phyloP scores from a whole-genome alignment of 2,329 filamentous ascomycete species.

The Calonectria crousiana region DNA sequence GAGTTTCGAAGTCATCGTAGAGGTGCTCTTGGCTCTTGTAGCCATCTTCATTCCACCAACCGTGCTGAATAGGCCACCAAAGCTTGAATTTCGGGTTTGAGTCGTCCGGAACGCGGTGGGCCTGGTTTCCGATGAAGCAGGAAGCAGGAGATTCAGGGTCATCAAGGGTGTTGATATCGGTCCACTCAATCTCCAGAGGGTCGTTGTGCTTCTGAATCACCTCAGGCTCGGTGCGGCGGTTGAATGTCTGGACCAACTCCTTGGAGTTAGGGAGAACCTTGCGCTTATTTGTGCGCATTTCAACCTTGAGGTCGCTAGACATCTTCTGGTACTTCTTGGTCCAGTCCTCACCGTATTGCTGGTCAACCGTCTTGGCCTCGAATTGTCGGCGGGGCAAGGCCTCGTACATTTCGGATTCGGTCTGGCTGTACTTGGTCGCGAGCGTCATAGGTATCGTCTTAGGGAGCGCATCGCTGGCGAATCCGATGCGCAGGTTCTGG shows the following conservation, averaged over 20 bases:
- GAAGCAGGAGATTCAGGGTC: conserved; percentile 71
- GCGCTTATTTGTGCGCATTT: conserved; percentile 94
- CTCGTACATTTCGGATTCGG: conserved; percentile 86
- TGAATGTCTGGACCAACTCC: conserved; percentile 95
- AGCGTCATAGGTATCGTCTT: conserved; percentile 96
- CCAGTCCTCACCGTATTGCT: conserved; percentile 89
- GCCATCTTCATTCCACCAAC: conserved; percentile 91
- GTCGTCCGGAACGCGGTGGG: conserved; percentile 87
- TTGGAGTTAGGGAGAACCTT: conserved; percentile 98
- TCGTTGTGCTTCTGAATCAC: conserved; percentile 96
- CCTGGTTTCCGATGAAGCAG: conserved; percentile 85
- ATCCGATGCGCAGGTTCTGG: conserved; percentile 92
- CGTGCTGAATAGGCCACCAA: conserved; percentile 90
- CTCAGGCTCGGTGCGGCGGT: conserved; percentile 85
- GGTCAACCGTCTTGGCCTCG: conserved; percentile 74
- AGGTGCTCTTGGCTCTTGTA: conserved; percentile 85
- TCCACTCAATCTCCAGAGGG: conserved; percentile 94
- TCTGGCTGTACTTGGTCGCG: conserved; percentile 81
- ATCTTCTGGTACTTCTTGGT: conserved; percentile 81
- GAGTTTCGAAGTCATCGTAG: conserved; percentile 87
- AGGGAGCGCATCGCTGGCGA: conserved; percentile 95
- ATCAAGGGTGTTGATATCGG: conserved; percentile 77
- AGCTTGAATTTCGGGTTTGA: conserved; percentile 92
- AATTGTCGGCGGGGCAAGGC: conserved; percentile 80
- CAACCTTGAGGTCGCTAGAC: conserved; percentile 87